Evolutionary conservation across 2,329 filamentous ascomycete genomes (phyloP).

Genomic region (Penicillium vulpinum): DNA sequence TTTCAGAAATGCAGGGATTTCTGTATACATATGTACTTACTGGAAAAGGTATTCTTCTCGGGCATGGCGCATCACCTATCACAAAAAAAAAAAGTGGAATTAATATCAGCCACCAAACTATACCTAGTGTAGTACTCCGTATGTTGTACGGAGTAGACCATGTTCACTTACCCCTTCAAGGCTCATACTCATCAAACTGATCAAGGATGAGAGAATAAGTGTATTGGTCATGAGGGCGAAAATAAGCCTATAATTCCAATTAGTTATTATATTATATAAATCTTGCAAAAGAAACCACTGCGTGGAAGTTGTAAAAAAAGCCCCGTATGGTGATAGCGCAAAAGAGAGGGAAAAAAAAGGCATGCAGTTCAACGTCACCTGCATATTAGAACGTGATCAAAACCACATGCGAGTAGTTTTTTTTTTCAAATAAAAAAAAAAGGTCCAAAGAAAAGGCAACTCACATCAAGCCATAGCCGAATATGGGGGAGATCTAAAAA

Average conservation of each 20-base stretch:
- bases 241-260: conserved; percentile 46
- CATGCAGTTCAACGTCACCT: conserved; percentile 11
- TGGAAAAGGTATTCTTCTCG: conserved; percentile 63
- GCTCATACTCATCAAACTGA: conserved; percentile 60
- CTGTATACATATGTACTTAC: conserved; percentile 45
- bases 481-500: conserved; percentile 42
- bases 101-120: background rate
- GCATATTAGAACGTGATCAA: conserved; percentile 36
- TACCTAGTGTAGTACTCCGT: background rate
- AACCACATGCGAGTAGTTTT: conserved; percentile 33
- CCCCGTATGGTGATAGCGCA: background rate
- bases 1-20: background rate
- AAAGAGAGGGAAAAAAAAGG: background rate
- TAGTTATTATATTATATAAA: conserved; percentile 14
- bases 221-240: conserved; percentile 64
- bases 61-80: conserved; percentile 60
- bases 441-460: conserved; percentile 16
- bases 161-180: conserved; percentile 52
- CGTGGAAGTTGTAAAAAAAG: conserved; percentile 21
- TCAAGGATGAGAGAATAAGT: conserved; percentile 59
- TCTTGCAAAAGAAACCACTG: conserved; percentile 4
- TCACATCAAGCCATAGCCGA: conserved; percentile 43
- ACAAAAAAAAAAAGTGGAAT: conserved; percentile 1
- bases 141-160: conserved; percentile 15
- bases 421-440: too few species aligned